Base-by-base conservation (phyloP, 2,329 filamentous ascomycete species). In the Pestalotiopsis sp. region DNA sequence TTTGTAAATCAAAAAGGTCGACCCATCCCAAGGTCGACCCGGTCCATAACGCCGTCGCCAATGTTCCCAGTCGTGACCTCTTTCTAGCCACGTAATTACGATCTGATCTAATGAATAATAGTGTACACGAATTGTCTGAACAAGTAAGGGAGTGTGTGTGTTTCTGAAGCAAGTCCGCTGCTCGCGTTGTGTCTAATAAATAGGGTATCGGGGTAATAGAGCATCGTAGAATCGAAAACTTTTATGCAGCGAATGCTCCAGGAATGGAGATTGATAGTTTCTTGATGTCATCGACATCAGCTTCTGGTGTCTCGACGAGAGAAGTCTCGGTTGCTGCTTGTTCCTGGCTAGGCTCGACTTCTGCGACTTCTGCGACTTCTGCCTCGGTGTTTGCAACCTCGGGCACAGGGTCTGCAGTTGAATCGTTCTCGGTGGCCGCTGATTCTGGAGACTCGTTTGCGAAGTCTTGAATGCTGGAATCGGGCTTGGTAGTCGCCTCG, bases 211-310 rank as follows among this genome's bases (percentile, higher is more conserved):
- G 31, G 23, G 52, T 38, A 66, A 56, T 25, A 25, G n/a, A 36
- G 36, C 39, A 57, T 56, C 9, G 58, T 58, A 27, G 56, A 66
- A 60, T 59, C 64, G 52, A 31, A 38, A 52, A 41, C 23, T n/a
- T 45, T 49, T 65, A 72, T 20, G 61, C 58, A n/a, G 67, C 70
- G 62, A 74, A 77, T 23, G 75, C 69, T 13, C 75, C 73, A 31
- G 79, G 80, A 67, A 82, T 82, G 14, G 80, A 76, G 39, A 82
- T 78, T 17, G 80, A 81, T 59, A 81, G 73, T 64, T 76, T 74
- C 68, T 80, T 73, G 31, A 68, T 69, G 59, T 72, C 76, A 27
- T 78, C 77, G 52, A 74, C 77, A 13, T 68, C 74, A 4, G 65
- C 68, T 41, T 76, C 76, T 63, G 71, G 36, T 36, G 11, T 71